Conservation (phyloP, 768 basidiomycete species). For the Dentipellis sp. region DNA sequence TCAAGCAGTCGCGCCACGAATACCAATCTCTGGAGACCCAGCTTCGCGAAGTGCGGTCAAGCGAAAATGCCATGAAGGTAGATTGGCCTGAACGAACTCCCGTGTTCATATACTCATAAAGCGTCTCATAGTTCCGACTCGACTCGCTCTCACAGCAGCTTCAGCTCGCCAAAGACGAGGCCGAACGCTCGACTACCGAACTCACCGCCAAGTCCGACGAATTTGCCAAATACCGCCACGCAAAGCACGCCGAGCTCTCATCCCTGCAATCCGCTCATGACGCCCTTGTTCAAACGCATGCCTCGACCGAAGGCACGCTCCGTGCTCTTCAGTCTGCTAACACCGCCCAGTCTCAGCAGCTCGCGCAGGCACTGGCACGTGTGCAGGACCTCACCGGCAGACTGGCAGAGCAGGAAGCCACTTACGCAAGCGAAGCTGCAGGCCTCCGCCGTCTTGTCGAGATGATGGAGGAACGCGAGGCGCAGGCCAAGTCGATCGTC, state of each 20-base stretch:
- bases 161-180: conserved; percentile 66
- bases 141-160: conserved; percentile 80
- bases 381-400: conserved; percentile 69
- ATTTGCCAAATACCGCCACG: conserved; percentile 72
- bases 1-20: conserved; percentile 72
- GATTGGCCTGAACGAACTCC: conserved; percentile 3
- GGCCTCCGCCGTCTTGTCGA: conserved; percentile 66
- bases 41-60: conserved; percentile 62
- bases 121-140: conserved; percentile 64
- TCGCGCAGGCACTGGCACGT: conserved; percentile 67
- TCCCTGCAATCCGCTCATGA: conserved; percentile 75
- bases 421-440: conserved; percentile 69
- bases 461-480: conserved; percentile 84
- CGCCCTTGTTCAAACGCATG: conserved; percentile 54
- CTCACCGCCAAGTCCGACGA: conserved; percentile 70
- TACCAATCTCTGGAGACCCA: conserved; percentile 58
- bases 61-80: conserved; percentile 72
- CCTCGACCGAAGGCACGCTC: conserved; percentile 57
- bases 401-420: conserved; percentile 78
- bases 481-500: conserved; percentile 75
- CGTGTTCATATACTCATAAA: conserved; percentile 3
- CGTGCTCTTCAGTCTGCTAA: conserved; percentile 69
- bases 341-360: conserved; percentile 59
- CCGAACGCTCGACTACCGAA: conserved; percentile 60
- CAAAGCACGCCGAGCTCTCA: conserved; percentile 70